Percentiles rank a stretch among this genome's conserved stretches.
Evolutionary conservation across 208 protist genomes (phyloP).

Genomic region (Strigomonas galati): DNA sequence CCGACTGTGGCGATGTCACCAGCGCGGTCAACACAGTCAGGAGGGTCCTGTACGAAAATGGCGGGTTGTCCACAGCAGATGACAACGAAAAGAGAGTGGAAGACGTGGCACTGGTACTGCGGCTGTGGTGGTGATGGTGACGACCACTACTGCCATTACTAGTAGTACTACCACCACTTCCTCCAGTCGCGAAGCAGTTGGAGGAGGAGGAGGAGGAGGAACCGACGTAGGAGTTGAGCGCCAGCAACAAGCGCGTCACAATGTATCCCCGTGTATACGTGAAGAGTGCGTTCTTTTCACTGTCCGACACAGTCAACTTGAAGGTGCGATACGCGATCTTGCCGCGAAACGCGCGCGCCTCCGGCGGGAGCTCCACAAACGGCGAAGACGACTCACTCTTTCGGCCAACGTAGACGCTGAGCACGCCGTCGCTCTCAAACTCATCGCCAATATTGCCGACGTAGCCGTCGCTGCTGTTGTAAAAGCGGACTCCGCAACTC

Average conservation of each 20-base stretch:
- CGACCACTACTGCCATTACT: not conserved
- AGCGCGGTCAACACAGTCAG: slow-evolving; percentile 37
- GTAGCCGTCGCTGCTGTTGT: slow-evolving; percentile 82
- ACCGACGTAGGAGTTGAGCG: slow-evolving; percentile 77
- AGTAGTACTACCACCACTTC: not conserved
- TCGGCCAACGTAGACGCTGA: slow-evolving; percentile 80
- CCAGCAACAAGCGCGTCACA: slow-evolving; percentile 80
- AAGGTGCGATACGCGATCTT: slow-evolving; percentile 79
- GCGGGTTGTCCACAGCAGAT: not conserved
- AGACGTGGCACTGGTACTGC: not conserved
- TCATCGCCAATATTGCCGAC: slow-evolving; percentile 74
- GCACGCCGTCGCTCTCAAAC: slow-evolving; percentile 80
- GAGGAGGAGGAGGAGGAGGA: too few relatives aligned
- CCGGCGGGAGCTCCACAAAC: slow-evolving; percentile 70
- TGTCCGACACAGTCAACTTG: slow-evolving; percentile 24
- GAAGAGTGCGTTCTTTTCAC: slow-evolving; percentile 48
- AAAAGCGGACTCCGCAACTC: slow-evolving; percentile 85
- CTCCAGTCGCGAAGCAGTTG: too few relatives aligned
- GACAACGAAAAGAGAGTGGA: not conserved
- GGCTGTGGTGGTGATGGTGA: not conserved
- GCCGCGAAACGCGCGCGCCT: slow-evolving; percentile 74
- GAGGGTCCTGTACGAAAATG: slow-evolving; percentile 43
- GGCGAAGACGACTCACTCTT: slow-evolving; percentile 81
- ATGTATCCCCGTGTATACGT: slow-evolving; percentile 69
- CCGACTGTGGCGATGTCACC: slow-evolving; percentile 42